Evolutionary conservation across 768 basidiomycete species (phyloP).

Genomic region (Neoboletus magnificus): DNA sequence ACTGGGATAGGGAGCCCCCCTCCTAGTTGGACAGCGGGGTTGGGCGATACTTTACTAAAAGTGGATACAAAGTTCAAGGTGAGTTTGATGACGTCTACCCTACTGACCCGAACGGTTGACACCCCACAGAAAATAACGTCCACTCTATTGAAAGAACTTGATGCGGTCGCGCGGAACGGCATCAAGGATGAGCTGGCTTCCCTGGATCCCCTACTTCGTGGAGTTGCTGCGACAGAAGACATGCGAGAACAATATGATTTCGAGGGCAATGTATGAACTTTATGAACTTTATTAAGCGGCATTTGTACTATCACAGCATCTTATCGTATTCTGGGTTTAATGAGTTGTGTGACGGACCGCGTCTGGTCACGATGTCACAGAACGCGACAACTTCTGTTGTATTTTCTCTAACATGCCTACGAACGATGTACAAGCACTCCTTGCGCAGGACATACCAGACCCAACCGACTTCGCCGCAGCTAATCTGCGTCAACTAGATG

Average conservation of each 20-base stretch:
- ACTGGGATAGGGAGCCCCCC: conserved; percentile 47
- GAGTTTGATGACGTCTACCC: conserved; percentile 17
- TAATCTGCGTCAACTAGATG: conserved; percentile 61
- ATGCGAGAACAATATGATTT: conserved; percentile 42
- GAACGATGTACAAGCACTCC: conserved; percentile 29
- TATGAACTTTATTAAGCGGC: conserved; percentile 8
- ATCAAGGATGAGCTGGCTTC: conserved; percentile 83
- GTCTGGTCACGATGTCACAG: conserved; percentile 24
- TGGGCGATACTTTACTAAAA: conserved; percentile 76
- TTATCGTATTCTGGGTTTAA: neutral
- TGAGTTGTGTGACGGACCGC: conserved; percentile 19
- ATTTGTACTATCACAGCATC: conserved; percentile 25
- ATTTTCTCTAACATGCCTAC: conserved; percentile 18
- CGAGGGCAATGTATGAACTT: conserved; percentile 35
- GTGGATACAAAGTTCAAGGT: conserved; percentile 86
- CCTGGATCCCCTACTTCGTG: conserved; percentile 72
- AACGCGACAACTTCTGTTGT: conserved; percentile 10
- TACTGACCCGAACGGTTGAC: conserved; percentile 3
- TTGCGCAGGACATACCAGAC: conserved; percentile 46
- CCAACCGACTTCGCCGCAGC: conserved; percentile 68
- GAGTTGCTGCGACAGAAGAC: conserved; percentile 42
- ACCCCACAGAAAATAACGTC: conserved; percentile 77
- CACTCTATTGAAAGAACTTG: conserved; percentile 76
- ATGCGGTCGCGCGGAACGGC: conserved; percentile 71
- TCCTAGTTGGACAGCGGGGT: conserved; percentile 54